Conservation (phyloP, 257 asterid genomes). For the Striga asiatica region DNA sequence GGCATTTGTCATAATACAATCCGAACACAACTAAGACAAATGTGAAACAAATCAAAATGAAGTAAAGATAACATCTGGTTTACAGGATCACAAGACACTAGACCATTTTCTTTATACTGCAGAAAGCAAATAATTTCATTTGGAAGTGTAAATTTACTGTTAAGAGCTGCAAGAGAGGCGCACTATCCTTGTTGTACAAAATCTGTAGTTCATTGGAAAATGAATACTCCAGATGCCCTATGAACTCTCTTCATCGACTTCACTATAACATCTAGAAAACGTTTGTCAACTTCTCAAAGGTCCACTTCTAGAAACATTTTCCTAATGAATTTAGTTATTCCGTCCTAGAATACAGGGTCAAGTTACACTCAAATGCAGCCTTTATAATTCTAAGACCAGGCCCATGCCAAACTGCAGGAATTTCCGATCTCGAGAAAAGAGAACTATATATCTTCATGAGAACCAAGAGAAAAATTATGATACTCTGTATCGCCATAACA, state of each 20-base stretch:
- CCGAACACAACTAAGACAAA: conserved; percentile 2
- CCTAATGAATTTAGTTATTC: not conserved
- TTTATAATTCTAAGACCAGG: not conserved
- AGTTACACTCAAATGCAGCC: conserved; percentile 2
- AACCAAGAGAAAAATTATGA: conserved; percentile 6
- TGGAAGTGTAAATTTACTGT: not conserved
- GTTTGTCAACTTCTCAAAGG: not conserved
- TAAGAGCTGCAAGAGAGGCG: not conserved
- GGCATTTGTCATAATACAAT: conserved; percentile 10
- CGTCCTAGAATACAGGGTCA: not conserved
- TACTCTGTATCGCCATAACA: not conserved
- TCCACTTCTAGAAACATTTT: not conserved
- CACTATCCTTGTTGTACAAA: not conserved
- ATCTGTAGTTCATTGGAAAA: conserved; percentile 7
- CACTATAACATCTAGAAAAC: conserved; percentile 1
- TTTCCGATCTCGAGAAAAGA: not conserved
- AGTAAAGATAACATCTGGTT: not conserved
- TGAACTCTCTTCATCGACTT: conserved; percentile 3
- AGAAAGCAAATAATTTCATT: not conserved
- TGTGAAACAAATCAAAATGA: not conserved
- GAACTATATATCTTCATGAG: not conserved
- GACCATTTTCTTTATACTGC: not conserved
- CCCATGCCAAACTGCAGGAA: not conserved
- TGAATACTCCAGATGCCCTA: conserved; percentile 5
- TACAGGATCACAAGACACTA: conserved; percentile 1